These are phyloP conservation scores for Aspergillus phoenicis DNA, from an alignment of 2,329 filamentous ascomycete species.

Conservation along the genomic window DNA sequence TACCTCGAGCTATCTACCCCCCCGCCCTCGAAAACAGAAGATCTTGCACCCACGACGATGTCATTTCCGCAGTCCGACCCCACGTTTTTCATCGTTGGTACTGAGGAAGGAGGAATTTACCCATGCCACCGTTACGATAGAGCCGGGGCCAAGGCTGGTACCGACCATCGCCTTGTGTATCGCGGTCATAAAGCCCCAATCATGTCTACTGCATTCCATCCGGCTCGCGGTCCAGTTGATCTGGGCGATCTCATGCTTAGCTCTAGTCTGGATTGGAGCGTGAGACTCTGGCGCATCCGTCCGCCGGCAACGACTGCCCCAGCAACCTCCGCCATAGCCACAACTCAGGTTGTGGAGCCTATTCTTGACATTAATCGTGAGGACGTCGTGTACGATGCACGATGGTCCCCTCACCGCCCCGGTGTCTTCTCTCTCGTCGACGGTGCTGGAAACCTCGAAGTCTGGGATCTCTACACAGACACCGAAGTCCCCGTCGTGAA, in stretches of 20 bases:
- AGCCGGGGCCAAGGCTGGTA: conserved; percentile 92
- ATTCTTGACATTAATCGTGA: conserved; percentile 90
- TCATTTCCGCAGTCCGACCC: conserved; percentile 93
- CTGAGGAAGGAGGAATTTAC: conserved; percentile 94
- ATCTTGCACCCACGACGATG: conserved; percentile 91
- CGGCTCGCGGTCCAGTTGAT: conserved; percentile 86
- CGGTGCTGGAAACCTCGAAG: conserved; percentile 84
- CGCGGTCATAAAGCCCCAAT: conserved; percentile 89
- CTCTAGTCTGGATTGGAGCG: conserved; percentile 94
- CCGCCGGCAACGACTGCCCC: conserved; percentile 46
- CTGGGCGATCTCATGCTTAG: conserved; percentile 90
- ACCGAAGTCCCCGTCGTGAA: conserved; percentile 88
- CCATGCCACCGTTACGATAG: conserved; percentile 97
- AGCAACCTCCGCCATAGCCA: conserved; percentile 38
- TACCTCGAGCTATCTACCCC: conserved; percentile 85
- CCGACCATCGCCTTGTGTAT: conserved; percentile 86
- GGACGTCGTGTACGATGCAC: conserved; percentile 94
- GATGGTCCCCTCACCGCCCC: conserved; percentile 92
- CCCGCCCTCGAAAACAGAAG: conserved; percentile 85
- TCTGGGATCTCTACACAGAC: conserved; percentile 93
- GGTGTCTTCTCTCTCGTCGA: conserved; percentile 95
- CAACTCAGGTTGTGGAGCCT: conserved; percentile 63
- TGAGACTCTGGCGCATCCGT: conserved; percentile 94
- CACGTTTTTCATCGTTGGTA: conserved; percentile 95
- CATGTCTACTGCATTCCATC: conserved; percentile 95